Evolutionary conservation across 2,329 filamentous ascomycete genomes (phyloP).

Genomic region (Septoria linicola): DNA sequence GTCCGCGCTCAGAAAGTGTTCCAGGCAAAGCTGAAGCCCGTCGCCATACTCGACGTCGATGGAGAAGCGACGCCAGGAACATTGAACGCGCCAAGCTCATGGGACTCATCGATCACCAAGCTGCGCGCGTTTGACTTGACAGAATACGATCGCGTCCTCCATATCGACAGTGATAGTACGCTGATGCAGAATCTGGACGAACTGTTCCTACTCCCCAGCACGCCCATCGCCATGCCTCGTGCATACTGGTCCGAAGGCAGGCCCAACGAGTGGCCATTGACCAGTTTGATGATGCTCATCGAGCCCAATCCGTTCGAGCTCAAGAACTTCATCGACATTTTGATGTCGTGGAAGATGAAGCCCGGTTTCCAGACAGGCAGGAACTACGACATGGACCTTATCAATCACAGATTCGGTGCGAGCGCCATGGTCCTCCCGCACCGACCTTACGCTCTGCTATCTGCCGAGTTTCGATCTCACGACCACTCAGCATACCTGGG

Average conservation of each 20-base stretch:
- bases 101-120: conserved; percentile 64
- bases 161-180: conserved; percentile 63
- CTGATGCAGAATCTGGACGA: conserved; percentile 67
- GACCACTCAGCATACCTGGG: conserved; percentile 56
- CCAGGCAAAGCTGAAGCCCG: conserved; percentile 51
- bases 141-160: conserved; percentile 59
- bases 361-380: conserved; percentile 43
- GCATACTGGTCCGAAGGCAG: conserved; percentile 66
- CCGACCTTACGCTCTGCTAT: conserved; percentile 60
- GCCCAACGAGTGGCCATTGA: conserved; percentile 49
- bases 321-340: conserved; percentile 40
- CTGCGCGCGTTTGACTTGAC: conserved; percentile 67
- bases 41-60: conserved; percentile 42
- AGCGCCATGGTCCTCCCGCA: conserved; percentile 65
- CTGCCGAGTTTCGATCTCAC: conserved; percentile 60
- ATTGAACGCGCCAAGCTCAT: conserved; percentile 42
- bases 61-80: conserved; percentile 30
- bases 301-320: conserved; percentile 59
- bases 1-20: conserved; percentile 48
- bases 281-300: conserved; percentile 62
- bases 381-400: conserved; percentile 42
- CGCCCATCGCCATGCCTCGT: conserved; percentile 62
- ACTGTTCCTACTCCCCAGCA: conserved; percentile 64
- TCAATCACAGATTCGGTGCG: conserved; percentile 62
- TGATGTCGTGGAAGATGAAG: conserved; percentile 37